Evolutionary conservation across 257 asterid species (phyloP).

Genomic region (Apocynum venetum): DNA sequence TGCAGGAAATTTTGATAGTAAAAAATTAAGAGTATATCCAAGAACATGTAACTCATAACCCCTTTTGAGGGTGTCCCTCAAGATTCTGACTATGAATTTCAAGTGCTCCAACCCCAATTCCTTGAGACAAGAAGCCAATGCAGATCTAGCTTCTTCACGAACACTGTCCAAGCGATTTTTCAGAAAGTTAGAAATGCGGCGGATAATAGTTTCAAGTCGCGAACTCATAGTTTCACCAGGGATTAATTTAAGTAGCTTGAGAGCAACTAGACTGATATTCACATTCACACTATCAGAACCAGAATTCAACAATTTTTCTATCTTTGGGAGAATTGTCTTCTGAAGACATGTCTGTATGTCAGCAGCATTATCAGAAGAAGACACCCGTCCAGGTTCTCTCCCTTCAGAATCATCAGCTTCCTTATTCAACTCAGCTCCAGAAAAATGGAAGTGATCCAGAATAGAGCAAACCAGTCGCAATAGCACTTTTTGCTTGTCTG

Average conservation of each 20-base stretch:
- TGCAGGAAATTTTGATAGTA: slow-evolving; percentile 60
- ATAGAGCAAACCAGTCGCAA: slow-evolving; percentile 69
- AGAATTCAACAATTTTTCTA: slow-evolving; percentile 65
- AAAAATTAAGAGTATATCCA: slow-evolving; percentile 77
- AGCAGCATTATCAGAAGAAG: slow-evolving; percentile 29
- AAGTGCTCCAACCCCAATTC: slow-evolving; percentile 86
- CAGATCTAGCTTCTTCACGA: slow-evolving; percentile 90
- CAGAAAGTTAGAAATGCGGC: slow-evolving; percentile 79
- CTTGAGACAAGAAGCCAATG: slow-evolving; percentile 77
- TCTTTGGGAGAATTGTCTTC: slow-evolving; percentile 61
- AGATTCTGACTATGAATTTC: slow-evolving; percentile 68
- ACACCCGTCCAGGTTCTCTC: slow-evolving; percentile 28
- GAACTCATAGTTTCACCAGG: slow-evolving; percentile 75
- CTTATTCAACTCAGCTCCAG: slow-evolving; percentile 32
- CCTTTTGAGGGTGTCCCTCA: slow-evolving; percentile 69
- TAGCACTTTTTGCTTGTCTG: slow-evolving; percentile 67
- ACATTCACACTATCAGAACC: slow-evolving; percentile 70
- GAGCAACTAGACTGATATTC: slow-evolving; percentile 66
- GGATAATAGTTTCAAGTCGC: slow-evolving; percentile 83
- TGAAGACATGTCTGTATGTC: slow-evolving; percentile 49
- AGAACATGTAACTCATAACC: slow-evolving; percentile 88
- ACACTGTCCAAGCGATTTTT: slow-evolving; percentile 78
- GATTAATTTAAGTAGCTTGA: slow-evolving; percentile 78
- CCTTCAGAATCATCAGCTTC: slow-evolving; percentile 35
- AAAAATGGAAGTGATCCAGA: slow-evolving; percentile 71